Conservation (phyloP, 2,329 filamentous ascomycete species). For the Ilyonectria mors-panacis region DNA sequence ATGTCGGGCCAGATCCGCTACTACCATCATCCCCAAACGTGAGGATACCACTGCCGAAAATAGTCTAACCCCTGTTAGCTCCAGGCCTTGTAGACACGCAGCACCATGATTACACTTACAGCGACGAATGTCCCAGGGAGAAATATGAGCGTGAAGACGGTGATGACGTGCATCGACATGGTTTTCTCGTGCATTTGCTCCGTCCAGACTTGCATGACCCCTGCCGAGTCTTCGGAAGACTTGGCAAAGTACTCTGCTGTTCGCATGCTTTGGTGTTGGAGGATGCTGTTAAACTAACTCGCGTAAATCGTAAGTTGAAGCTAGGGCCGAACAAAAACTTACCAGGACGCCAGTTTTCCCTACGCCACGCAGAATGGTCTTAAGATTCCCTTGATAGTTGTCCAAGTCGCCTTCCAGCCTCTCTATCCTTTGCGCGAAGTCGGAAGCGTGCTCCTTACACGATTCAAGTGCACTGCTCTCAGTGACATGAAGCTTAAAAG, state of each 20-base stretch:
- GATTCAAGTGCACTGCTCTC: neutral
- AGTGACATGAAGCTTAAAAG: conserved; percentile 5
- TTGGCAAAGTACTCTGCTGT: conserved; percentile 21
- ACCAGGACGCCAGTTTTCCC: conserved; percentile 18
- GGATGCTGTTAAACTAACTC: conserved; percentile 19
- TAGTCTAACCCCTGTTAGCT: conserved; percentile 9
- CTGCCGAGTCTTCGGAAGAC: conserved; percentile 14
- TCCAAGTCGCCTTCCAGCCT: conserved; percentile 11
- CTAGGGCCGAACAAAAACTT: neutral
- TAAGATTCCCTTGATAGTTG: conserved; percentile 22
- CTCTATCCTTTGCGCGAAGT: neutral
- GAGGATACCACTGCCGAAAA: conserved; percentile 26
- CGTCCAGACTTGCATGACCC: conserved; percentile 22
- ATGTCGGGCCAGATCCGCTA: conserved; percentile 7
- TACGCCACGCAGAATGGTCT: conserved; percentile 6
- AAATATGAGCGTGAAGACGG: conserved; percentile 63
- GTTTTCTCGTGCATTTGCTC: conserved; percentile 28
- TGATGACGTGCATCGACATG: conserved; percentile 31
- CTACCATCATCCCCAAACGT: conserved; percentile 11
- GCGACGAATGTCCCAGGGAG: conserved; percentile 57
- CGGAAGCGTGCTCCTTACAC: neutral
- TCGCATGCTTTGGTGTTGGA: conserved; percentile 21
- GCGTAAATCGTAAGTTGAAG: neutral
- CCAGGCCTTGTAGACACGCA: neutral
- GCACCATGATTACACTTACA: neutral